A percentile compares a stretch with the other conserved stretches of the same genome.
Evolutionary conservation across 805 yeast genomes (phyloP).

Genomic region (Candida loeiensis): DNA sequence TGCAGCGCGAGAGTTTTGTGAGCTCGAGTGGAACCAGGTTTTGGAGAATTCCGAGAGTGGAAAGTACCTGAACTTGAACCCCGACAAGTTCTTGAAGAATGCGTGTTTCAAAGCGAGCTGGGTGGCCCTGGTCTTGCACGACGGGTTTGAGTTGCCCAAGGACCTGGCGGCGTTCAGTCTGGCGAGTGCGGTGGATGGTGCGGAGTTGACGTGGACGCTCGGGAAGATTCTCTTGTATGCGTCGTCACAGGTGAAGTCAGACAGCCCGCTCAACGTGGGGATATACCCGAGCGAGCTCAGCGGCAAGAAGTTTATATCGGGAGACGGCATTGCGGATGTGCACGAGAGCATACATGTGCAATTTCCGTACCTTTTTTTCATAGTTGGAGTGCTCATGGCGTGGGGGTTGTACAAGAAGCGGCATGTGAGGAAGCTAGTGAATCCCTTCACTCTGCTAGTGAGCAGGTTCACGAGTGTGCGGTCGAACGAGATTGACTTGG

Average conservation of each 20-base stretch:
- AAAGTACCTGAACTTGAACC: slow-evolving; percentile 53
- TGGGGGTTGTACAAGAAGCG: slow-evolving; percentile 1
- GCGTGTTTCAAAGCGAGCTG: slow-evolving; percentile 95
- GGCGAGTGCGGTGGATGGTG: slow-evolving; percentile 74
- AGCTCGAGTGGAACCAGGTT: slow-evolving; percentile 61
- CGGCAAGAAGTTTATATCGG: slow-evolving; percentile 30
- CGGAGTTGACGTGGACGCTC: slow-evolving; percentile 91
- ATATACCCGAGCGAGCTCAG: slow-evolving; percentile 40
- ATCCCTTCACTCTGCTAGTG: neutral
- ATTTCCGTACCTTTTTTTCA: neutral
- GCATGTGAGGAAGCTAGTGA: neutral
- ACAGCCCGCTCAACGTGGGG: slow-evolving; percentile 26
- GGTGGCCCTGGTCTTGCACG: slow-evolving; percentile 86
- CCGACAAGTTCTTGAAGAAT: slow-evolving; percentile 50
- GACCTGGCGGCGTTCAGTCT: slow-evolving; percentile 70
- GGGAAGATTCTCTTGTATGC: slow-evolving; percentile 86
- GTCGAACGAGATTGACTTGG: slow-evolving; percentile 17
- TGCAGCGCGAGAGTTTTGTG: slow-evolving; percentile 70
- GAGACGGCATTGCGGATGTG: slow-evolving; percentile 17
- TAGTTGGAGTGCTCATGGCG: neutral
- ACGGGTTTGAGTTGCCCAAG: slow-evolving; percentile 87
- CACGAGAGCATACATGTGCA: neutral
- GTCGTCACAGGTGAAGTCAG: slow-evolving; percentile 53
- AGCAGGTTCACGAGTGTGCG: slow-evolving; percentile 5
- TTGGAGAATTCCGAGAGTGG: slow-evolving; percentile 52